phyloP scores from a whole-genome alignment of 2,329 filamentous ascomycete species.

The Calonectria crousiana region DNA sequence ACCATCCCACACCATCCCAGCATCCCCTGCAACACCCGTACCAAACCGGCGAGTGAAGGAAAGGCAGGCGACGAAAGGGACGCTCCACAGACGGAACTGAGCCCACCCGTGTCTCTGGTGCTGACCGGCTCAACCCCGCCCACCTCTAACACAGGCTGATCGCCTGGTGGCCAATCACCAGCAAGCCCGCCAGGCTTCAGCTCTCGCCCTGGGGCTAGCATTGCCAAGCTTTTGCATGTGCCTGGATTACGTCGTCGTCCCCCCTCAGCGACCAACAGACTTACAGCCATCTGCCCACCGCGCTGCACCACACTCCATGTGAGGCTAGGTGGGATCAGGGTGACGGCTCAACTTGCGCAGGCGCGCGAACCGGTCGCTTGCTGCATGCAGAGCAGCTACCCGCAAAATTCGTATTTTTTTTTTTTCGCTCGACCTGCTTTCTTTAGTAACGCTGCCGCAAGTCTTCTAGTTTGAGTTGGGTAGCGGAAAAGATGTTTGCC shows the following conservation, averaged over 20 bases:
- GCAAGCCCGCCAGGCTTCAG: not conserved
- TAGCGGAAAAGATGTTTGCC: not conserved
- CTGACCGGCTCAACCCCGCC: not conserved
- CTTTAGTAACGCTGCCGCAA: not conserved
- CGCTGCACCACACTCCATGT: too few relatives aligned
- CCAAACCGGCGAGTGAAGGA: not conserved
- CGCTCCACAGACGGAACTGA: not conserved
- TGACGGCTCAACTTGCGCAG: not conserved
- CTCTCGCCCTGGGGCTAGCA: not conserved
- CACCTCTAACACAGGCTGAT: constrained; percentile 18
- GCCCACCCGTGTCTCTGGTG: not conserved
- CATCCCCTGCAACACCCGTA: not conserved
- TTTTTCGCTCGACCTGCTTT: not conserved
- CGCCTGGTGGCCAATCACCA: not conserved
- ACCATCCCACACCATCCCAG: not conserved
- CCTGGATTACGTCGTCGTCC: not conserved
- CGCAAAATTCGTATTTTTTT: constrained; percentile 3
- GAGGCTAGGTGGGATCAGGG: constrained; percentile 4
- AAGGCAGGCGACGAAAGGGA: not conserved
- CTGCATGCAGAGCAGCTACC: not conserved
- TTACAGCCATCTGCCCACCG: not conserved
- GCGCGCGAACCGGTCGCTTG: not conserved
- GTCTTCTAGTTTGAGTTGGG: not conserved
- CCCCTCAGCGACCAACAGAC: not conserved
- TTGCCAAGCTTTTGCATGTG: constrained; percentile 12